Conservation (phyloP, 1,284 basidiomycete genomes). For the Malassezia sympodialis region DNA sequence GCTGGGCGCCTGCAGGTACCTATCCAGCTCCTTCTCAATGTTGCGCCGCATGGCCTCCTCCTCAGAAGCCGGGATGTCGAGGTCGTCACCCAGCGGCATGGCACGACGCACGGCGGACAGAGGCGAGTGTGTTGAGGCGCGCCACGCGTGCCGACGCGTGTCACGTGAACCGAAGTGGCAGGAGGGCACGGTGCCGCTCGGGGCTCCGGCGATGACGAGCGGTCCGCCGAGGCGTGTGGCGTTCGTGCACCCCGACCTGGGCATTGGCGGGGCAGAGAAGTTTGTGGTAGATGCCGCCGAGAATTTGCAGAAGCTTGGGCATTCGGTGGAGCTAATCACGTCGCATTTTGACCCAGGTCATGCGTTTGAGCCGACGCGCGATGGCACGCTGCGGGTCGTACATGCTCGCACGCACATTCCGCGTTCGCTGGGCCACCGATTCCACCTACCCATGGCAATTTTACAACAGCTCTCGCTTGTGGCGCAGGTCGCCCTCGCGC, state of each 20-base stretch:
- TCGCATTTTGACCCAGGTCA: slow-evolving; percentile 71
- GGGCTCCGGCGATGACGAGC: slow-evolving; percentile 17
- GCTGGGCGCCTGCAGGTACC: background rate
- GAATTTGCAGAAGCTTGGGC: slow-evolving; percentile 71
- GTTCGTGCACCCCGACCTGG: slow-evolving; percentile 88
- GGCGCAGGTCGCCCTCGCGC: slow-evolving; percentile 33
- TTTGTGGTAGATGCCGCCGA: slow-evolving; percentile 92
- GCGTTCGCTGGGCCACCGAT: slow-evolving; percentile 62
- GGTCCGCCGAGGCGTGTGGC: slow-evolving; percentile 54
- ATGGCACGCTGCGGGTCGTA: slow-evolving; percentile 67
- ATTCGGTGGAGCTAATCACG: slow-evolving; percentile 83
- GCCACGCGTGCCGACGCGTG: background rate
- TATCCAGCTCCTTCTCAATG: slow-evolving; percentile 7
- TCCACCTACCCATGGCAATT: slow-evolving; percentile 83
- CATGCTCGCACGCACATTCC: slow-evolving; percentile 67
- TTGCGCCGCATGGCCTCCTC: slow-evolving; percentile 11
- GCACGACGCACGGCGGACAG: background rate
- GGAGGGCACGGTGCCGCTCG: background rate
- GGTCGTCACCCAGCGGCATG: background rate
- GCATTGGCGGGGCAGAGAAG: slow-evolving; percentile 92
- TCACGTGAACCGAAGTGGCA: background rate
- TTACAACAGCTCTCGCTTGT: slow-evolving; percentile 70
- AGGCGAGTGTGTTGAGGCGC: background rate
- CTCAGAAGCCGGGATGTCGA: slow-evolving; percentile 6
- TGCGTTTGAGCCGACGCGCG: slow-evolving; percentile 41